Percentiles rank a stretch among this genome's conserved stretches.
These are phyloP conservation scores for Lentinula lateritia DNA, from an alignment of 768 basidiomycete genomes.

Conservation along the genomic window DNA sequence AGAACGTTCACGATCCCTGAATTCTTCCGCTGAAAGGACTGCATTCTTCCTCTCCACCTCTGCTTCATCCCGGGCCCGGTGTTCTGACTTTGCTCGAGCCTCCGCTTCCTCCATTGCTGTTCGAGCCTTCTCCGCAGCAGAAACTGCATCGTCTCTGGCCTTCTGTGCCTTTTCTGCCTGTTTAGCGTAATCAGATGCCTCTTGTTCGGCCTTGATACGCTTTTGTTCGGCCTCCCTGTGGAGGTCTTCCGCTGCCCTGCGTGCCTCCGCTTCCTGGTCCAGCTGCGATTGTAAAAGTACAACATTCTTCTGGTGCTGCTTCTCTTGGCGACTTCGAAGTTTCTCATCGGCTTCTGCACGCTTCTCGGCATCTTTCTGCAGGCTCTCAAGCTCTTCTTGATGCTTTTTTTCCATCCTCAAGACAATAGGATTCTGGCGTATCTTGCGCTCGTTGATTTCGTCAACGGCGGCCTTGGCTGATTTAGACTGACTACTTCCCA, in stretches of 20 bases:
- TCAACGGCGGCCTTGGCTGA: slow-evolving; percentile 1
- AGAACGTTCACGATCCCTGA: not conserved
- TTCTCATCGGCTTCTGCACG: not conserved
- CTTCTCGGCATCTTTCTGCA: not conserved
- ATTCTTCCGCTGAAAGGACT: not conserved
- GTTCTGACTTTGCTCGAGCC: not conserved
- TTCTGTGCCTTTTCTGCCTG: not conserved
- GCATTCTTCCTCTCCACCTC: not conserved
- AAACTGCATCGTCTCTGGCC: not conserved
- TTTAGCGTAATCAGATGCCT: not conserved
- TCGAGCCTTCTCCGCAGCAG: slow-evolving; percentile 1
- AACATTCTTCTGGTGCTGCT: slow-evolving; percentile 1
- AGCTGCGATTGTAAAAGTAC: not conserved
- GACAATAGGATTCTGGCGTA: slow-evolving; percentile 1
- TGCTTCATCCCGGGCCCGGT: not conserved
- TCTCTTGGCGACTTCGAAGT: not conserved
- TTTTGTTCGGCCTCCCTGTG: slow-evolving; percentile 1
- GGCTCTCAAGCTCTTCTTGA: not conserved
- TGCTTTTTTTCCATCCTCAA: slow-evolving; percentile 1
- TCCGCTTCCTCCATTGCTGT: slow-evolving; percentile 4
- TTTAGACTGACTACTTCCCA: not conserved
- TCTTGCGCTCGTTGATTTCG: not conserved
- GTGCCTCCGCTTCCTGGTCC: not conserved
- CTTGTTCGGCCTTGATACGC: not conserved
- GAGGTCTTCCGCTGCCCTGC: not conserved